Evolutionary conservation across 2,329 filamentous ascomycete genomes (phyloP).

Genomic region (Sporothrix inflata): DNA sequence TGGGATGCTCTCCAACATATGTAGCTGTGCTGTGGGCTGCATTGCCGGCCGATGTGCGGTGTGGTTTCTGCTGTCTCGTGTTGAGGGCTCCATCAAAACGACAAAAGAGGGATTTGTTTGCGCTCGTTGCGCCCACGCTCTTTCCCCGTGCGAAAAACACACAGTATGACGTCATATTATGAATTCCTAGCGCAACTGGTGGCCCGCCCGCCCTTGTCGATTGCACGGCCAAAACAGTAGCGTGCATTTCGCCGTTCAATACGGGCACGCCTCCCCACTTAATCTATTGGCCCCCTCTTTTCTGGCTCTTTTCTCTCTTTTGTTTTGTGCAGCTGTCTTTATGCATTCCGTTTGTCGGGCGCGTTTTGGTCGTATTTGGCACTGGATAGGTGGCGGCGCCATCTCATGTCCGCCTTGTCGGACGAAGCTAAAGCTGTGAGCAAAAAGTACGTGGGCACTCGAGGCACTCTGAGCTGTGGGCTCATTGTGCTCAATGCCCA

Average conservation of each 20-base stretch:
- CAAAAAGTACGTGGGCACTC: background rate
- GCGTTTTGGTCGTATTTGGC: background rate
- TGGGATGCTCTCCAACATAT: background rate
- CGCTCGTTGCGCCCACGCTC: background rate
- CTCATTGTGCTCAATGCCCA: too few relatives aligned
- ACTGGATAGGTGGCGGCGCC: background rate
- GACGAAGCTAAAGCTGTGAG: background rate
- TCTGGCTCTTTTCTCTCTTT: too few relatives aligned
- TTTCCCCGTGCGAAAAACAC: background rate
- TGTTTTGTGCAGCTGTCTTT: background rate
- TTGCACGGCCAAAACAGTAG: conserved; percentile 21
- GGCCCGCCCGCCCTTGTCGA: conserved; percentile 20
- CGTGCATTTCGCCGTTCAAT: background rate
- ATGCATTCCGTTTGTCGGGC: background rate
- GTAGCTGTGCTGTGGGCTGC: background rate
- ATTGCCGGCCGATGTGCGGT: background rate
- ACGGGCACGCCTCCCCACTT: conserved; percentile 23
- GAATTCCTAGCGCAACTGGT: background rate
- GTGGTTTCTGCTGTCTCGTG: conserved; percentile 6
- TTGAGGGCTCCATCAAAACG: background rate
- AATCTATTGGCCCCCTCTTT: background rate
- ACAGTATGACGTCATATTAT: conserved; percentile 26
- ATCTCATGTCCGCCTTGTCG: background rate
- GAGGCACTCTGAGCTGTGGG: too few relatives aligned
- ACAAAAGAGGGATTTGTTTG: background rate